Conservation (phyloP, 768 basidiomycete species). For the Terana coerulea region DNA sequence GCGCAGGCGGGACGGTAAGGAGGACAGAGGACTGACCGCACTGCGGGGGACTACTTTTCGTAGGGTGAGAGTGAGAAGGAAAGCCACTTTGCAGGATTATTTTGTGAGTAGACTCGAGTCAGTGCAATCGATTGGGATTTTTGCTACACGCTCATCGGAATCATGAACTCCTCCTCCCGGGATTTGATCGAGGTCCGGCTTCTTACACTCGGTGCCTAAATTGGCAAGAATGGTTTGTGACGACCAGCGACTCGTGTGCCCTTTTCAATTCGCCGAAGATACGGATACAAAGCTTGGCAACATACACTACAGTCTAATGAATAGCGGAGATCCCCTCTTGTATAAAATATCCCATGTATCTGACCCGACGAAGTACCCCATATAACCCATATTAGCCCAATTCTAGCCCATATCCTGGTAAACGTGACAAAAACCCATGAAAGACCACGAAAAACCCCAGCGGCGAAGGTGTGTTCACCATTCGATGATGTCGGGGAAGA, state of each 20-base stretch:
- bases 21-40: neutral
- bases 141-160: too few relatives aligned
- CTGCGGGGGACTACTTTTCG: conserved; percentile 1
- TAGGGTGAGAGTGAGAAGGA: conserved; percentile 1
- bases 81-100: conserved; percentile 7
- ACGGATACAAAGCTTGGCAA: neutral
- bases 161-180: too few relatives aligned
- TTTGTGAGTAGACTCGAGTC: neutral
- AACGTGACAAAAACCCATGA: neutral
- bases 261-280: neutral
- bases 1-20: neutral
- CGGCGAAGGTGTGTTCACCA: conserved; percentile 47
- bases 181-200: too few relatives aligned
- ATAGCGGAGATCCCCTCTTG: neutral
- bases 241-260: too few relatives aligned
- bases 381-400: neutral
- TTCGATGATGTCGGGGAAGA: conserved; percentile 76
- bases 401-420: neutral
- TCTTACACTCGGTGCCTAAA: too few relatives aligned
- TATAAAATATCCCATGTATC: neutral
- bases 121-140: conserved; percentile 11
- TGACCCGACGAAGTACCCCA: neutral
- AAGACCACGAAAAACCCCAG: neutral
- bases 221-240: too few relatives aligned
- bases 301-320: neutral